These are phyloP conservation scores for Suhomyces kunorum DNA, from an alignment of 1,139 yeast species.

Conservation along the genomic window DNA sequence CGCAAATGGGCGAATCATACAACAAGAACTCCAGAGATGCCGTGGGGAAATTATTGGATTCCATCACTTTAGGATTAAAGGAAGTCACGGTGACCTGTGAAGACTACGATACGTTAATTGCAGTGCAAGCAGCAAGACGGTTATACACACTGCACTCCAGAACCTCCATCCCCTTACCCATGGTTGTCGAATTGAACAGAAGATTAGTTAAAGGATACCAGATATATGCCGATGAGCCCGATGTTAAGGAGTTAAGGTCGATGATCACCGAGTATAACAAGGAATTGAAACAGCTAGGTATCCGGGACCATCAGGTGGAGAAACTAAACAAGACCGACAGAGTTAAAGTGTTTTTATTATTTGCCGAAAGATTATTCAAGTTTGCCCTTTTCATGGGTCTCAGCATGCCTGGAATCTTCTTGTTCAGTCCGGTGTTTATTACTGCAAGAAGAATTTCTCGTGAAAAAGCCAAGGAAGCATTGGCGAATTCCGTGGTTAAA, in stretches of 20 bases:
- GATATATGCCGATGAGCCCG: constrained; percentile 70
- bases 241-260: constrained; percentile 57
- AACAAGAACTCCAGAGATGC: constrained; percentile 22
- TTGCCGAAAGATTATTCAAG: constrained; percentile 56
- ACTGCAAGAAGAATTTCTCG: constrained; percentile 73
- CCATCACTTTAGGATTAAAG: constrained; percentile 72
- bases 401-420: constrained; percentile 80
- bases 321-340: constrained; percentile 52
- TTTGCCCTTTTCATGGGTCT: constrained; percentile 56
- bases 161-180: constrained; percentile 58
- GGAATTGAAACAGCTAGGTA: constrained; percentile 62
- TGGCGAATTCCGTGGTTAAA: constrained; percentile 87
- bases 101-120: constrained; percentile 89
- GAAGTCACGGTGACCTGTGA: constrained; percentile 91
- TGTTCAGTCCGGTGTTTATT: constrained; percentile 85
- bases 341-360: constrained; percentile 44
- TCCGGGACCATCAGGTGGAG: constrained; percentile 91
- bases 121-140: constrained; percentile 90
- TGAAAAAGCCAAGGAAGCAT: constrained; percentile 72
- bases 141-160: constrained; percentile 48
- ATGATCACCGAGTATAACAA: constrained; percentile 71
- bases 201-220: constrained; percentile 79
- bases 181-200: constrained; percentile 87
- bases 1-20: constrained; percentile 32
- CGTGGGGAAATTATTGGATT: constrained; percentile 56